These are phyloP conservation scores for Hibiscus tridactylites DNA, from an alignment of 345 rosid species.

Conservation along the genomic window DNA sequence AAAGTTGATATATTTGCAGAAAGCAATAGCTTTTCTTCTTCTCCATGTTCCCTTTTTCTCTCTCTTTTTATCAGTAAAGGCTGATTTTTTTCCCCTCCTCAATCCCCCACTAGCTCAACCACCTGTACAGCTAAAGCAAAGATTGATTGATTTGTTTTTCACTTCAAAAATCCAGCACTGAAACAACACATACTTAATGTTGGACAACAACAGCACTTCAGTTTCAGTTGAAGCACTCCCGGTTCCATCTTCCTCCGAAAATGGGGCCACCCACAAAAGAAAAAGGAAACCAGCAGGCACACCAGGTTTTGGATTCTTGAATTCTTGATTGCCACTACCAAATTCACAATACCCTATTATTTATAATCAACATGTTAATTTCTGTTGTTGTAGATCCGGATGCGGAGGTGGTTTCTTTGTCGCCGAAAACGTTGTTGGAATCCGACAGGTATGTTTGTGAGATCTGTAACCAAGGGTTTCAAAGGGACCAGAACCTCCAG, in stretches of 20 bases:
- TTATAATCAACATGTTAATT: neutral
- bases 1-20: constrained; percentile 51
- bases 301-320: constrained; percentile 42
- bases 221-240: constrained; percentile 20
- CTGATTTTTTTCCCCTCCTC: too few species aligned
- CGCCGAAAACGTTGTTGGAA: neutral
- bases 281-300: constrained; percentile 87
- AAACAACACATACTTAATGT: constrained; percentile 14
- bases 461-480: neutral
- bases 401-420: neutral
- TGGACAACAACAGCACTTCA: constrained; percentile 23
- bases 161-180: too few species aligned
- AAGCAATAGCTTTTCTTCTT: constrained; percentile 52
- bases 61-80: too few species aligned
- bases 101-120: too few species aligned
- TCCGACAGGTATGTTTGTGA: neutral
- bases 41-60: too few species aligned
- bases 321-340: too few species aligned
- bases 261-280: constrained; percentile 55
- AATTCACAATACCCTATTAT: neutral
- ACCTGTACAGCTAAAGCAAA: too few species aligned
- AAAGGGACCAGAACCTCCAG: neutral
- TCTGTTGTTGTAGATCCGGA: neutral
- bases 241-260: constrained; percentile 50
- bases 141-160: too few species aligned